These are phyloP conservation scores for Coniochaeta sp. DNA, from an alignment of 2,329 filamentous ascomycete genomes.

Conservation along the genomic window DNA sequence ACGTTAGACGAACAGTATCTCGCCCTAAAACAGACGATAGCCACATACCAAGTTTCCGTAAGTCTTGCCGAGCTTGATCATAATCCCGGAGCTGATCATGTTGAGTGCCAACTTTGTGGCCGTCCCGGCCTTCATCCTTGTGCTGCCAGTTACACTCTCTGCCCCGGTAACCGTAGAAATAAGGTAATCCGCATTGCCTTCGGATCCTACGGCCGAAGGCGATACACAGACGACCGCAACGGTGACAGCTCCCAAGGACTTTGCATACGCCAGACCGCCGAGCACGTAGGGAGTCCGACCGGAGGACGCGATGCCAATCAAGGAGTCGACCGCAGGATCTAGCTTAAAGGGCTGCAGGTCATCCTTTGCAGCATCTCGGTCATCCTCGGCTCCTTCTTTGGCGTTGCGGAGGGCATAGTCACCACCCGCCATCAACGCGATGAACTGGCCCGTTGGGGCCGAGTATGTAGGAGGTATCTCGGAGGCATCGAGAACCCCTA, in stretches of 20 bases:
- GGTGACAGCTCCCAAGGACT: constrained; percentile 24
- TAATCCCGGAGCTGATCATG: constrained; percentile 34
- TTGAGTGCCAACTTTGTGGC: constrained; percentile 36
- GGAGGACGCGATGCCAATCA: constrained; percentile 34
- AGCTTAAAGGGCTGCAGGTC: constrained; percentile 20
- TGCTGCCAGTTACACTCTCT: constrained; percentile 37
- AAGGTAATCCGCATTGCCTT: constrained; percentile 15
- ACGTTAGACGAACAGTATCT: constrained; percentile 29
- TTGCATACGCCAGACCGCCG: constrained; percentile 26
- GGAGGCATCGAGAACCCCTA: constrained; percentile 31
- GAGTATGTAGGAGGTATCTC: constrained; percentile 34
- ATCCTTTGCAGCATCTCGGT: constrained; percentile 18
- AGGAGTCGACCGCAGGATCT: constrained; percentile 22
- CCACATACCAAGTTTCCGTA: constrained; percentile 30
- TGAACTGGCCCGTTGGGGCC: constrained; percentile 27
- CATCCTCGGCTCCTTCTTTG: constrained; percentile 33
- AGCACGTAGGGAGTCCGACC: constrained; percentile 34
- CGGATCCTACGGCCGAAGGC: constrained; percentile 18
- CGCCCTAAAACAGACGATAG: not conserved
- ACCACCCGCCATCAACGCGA: constrained; percentile 32
- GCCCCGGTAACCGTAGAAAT: constrained; percentile 32
- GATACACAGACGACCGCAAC: constrained; percentile 29
- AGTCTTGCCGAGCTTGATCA: constrained; percentile 32
- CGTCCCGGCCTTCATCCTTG: constrained; percentile 35
- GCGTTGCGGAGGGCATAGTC: constrained; percentile 30